phyloP scores from a whole-genome alignment of 2,329 filamentous ascomycete species.

The Trichoderma sp. region DNA sequence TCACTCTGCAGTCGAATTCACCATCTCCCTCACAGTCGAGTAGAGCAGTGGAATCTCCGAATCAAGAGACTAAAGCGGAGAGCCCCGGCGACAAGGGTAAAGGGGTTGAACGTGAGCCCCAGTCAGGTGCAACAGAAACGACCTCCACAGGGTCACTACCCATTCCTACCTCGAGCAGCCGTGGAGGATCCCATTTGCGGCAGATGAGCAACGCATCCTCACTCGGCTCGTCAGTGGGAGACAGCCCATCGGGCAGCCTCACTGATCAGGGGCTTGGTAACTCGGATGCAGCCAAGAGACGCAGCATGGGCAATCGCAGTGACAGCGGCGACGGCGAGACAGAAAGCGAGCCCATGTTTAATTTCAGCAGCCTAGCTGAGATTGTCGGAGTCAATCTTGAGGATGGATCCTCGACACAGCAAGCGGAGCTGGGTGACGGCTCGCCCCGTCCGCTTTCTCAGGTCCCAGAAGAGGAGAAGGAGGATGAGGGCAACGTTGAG shows the following conservation, averaged over 20 bases:
- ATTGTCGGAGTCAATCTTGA: constrained; percentile 72
- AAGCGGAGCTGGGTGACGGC: constrained; percentile 29
- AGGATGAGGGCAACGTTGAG: constrained; percentile 36
- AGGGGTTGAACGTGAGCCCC: constrained; percentile 58
- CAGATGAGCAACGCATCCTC: constrained; percentile 89
- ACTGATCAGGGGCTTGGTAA: constrained; percentile 38
- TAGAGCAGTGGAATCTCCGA: constrained; percentile 29
- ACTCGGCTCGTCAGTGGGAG: constrained; percentile 72
- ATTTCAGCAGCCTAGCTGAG: constrained; percentile 83
- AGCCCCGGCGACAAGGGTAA: constrained; percentile 63
- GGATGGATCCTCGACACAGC: constrained; percentile 38
- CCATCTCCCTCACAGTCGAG: constrained; percentile 38
- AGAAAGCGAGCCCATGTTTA: constrained; percentile 77
- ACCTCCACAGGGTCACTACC: constrained; percentile 44
- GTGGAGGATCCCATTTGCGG: constrained; percentile 70
- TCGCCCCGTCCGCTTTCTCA: constrained; percentile 37
- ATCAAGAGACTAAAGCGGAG: constrained; percentile 35
- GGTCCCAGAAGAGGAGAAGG: constrained; percentile 42
- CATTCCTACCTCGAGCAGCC: constrained; percentile 52
- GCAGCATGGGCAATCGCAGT: constrained; percentile 51
- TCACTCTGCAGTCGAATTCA: constrained; percentile 50
- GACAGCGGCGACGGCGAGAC: constrained; percentile 54
- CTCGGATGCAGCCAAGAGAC: constrained; percentile 47
- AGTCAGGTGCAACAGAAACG: constrained; percentile 30
- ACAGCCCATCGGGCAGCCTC: constrained; percentile 62